Base-by-base conservation (phyloP, 192 early-diverging fungal genomes). In the Linnemannia zychae region DNA sequence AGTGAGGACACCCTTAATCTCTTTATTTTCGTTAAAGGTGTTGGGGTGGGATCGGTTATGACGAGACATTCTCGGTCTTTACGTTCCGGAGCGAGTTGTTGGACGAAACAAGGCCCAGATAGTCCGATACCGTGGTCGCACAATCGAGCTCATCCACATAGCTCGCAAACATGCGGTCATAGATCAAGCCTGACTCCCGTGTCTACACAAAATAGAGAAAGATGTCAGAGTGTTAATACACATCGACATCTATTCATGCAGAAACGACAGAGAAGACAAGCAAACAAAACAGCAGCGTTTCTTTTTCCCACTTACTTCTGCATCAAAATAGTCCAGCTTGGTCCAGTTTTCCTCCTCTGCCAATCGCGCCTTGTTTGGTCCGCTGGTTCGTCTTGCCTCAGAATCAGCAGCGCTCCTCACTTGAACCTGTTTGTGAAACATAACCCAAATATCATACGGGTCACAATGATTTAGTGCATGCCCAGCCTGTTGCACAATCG, bases 291-390 rank as follows among this genome's bases (percentile, higher is more conserved):
- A 16, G 47, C 20, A 67, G 4, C 17, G 20, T 22, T 17, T 52
- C 31, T 38, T 20, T 47, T 24, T 22, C 78, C 33, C 20, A 34
- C 88, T 85, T 90, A 93, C 92, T 34, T 88, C 75, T 46, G 77
- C 79, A 80, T 93, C 91, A 89, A 86, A 94, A 75, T 94, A 95
- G 11, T 89, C 80, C 38, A 96, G 82, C 38, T 89, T 88, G 50
- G 91, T 89, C 95, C 95, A 96, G 36, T 84, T 89, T 78, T 96
- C 95, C 67, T 95, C 94, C 40, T 95, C 93, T 20, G 89, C 89
- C 76, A 89, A 81, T n/a, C 91, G 81, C 74, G 90, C 87, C 80
- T 90, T 84, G 87, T 90, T 88, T 24, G 94, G 84, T 87, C 91
- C 94, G 48, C 85, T 87, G 65, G 93, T 93, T 67, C 92, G 91